phyloP scores from a whole-genome alignment of 352 stramenopile genomes.

The Thraustochytrium striatum region DNA sequence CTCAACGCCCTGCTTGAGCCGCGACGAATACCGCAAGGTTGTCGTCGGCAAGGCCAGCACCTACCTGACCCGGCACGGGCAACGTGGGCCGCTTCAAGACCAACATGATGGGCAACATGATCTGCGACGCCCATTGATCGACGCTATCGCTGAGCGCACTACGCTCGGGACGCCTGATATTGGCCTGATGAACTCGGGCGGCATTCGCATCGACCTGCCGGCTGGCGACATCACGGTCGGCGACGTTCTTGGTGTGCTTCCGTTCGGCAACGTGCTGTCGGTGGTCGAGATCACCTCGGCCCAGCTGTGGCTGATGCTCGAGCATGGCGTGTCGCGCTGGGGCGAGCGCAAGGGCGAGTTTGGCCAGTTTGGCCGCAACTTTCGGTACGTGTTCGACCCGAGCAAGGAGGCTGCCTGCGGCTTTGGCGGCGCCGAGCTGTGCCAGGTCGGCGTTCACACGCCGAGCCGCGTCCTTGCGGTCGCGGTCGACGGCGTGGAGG shows the following conservation, averaged over 20 bases:
- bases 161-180: too few species aligned
- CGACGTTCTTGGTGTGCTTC: constrained; percentile 30
- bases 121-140: constrained; percentile 43
- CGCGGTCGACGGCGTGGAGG: not conserved
- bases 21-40: not conserved
- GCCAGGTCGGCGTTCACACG: not conserved
- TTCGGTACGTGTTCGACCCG: not conserved
- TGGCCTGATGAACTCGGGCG: constrained; percentile 34
- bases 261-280: constrained; percentile 39
- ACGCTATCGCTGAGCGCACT: not conserved
- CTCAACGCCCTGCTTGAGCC: not conserved
- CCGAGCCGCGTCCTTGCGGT: not conserved
- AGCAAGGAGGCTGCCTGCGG: not conserved
- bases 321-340: constrained; percentile 11
- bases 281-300: constrained; percentile 24
- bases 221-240: constrained; percentile 31
- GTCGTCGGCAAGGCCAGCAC: not conserved
- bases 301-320: constrained; percentile 9
- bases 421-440: not conserved
- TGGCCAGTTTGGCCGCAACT: constrained; percentile 17
- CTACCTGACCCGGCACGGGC: not conserved
- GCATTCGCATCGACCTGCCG: constrained; percentile 10
- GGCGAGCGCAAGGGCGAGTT: constrained; percentile 31
- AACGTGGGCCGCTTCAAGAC: not conserved
- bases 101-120: constrained; percentile 35